Evolutionary conservation across 805 yeast species (phyloP).

Genomic region (Yamadazyma scolyti): DNA sequence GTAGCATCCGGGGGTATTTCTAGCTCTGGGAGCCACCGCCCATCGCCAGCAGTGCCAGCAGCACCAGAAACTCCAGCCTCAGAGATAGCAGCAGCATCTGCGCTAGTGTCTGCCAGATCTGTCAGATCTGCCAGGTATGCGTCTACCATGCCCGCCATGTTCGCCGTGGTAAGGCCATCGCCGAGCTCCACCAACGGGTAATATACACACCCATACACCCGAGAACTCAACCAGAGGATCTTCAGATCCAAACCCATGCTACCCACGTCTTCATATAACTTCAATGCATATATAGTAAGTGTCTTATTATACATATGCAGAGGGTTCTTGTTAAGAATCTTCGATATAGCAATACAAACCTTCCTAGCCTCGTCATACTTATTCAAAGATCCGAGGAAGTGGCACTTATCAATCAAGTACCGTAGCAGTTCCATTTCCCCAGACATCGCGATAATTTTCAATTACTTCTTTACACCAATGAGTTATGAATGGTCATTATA

Average conservation of each 20-base stretch:
- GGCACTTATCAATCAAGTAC: constrained; percentile 13
- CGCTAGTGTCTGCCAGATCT: too few species aligned
- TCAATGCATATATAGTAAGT: constrained; percentile 18
- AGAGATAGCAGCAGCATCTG: too few species aligned
- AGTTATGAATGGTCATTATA: too few species aligned
- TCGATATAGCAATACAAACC: constrained; percentile 20
- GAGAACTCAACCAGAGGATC: constrained; percentile 27
- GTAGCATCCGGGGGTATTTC: too few species aligned
- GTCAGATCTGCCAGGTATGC: too few species aligned
- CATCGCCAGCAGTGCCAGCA: too few species aligned
- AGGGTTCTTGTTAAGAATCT: constrained; percentile 20
- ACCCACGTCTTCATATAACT: constrained; percentile 15
- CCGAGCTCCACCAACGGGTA: constrained; percentile 20
- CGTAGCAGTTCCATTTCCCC: constrained; percentile 2
- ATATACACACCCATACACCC: constrained; percentile 6
- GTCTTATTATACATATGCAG: too few species aligned
- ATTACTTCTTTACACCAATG: too few species aligned
- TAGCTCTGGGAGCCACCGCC: too few species aligned
- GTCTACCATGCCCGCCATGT: too few species aligned
- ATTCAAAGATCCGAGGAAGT: constrained; percentile 13
- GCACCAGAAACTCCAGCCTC: too few species aligned
- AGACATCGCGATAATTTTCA: background rate
- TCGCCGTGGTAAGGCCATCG: constrained; percentile 7
- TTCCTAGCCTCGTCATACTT: constrained; percentile 14
- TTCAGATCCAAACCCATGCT: constrained; percentile 11